phyloP scores from a whole-genome alignment of 306 rosid species.

The Neltuma alba region DNA sequence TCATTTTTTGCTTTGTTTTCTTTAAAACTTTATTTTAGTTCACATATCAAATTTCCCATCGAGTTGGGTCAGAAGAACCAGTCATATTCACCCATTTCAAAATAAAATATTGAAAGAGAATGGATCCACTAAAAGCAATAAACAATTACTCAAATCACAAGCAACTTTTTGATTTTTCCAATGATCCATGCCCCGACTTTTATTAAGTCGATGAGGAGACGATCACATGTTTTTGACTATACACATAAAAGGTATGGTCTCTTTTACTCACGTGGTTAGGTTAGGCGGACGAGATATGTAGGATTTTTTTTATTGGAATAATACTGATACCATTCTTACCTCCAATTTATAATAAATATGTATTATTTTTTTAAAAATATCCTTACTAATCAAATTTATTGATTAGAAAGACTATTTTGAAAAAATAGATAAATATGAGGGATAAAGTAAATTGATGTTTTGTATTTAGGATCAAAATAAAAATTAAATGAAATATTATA shows the following conservation, averaged over 20 bases:
- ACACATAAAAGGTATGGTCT: not conserved
- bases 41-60: not conserved
- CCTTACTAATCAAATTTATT: no score
- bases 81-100: not conserved
- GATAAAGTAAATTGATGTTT: no score
- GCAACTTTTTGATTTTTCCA: not conserved
- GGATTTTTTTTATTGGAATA: not conserved
- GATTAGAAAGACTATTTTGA: no score
- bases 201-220: not conserved
- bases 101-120: not conserved
- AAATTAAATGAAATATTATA: no score
- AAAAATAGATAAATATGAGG: no score
- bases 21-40: not conserved
- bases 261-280: not conserved
- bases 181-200: not conserved
- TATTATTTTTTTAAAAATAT: no score
- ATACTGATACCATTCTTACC: no score
- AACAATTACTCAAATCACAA: not conserved
- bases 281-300: not conserved
- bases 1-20: no score
- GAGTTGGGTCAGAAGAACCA: not conserved
- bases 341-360: no score
- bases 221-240: conserved; percentile 32
- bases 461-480: no score
- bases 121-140: not conserved